phyloP scores from a whole-genome alignment of 2,329 filamentous ascomycete genomes.

The Ophiocordyceps sinensis region DNA sequence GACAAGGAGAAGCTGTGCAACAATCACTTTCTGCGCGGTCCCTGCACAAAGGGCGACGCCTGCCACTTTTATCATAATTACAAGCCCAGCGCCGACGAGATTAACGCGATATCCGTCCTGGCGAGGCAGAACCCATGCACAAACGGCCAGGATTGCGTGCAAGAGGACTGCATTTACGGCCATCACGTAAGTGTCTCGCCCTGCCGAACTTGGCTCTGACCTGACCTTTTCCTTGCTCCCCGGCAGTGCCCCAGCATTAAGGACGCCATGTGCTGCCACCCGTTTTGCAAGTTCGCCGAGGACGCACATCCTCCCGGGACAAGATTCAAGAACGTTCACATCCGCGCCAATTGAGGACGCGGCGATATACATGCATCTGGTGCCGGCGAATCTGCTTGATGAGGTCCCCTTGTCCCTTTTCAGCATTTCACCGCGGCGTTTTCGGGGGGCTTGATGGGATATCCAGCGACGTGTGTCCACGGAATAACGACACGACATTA shows the following conservation, averaged over 20 bases:
- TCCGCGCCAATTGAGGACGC: slow-evolving; percentile 14
- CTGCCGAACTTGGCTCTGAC: not conserved
- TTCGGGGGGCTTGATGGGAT: no score
- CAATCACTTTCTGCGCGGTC: slow-evolving; percentile 44
- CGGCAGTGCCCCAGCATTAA: slow-evolving; percentile 37
- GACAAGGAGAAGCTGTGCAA: slow-evolving; percentile 45
- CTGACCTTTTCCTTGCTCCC: not conserved
- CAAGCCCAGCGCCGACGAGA: slow-evolving; percentile 36
- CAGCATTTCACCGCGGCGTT: no score
- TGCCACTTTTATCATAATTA: slow-evolving; percentile 45
- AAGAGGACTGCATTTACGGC: slow-evolving; percentile 46
- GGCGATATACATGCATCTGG: no score
- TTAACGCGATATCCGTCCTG: slow-evolving; percentile 39
- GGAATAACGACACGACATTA: no score
- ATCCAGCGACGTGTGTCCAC: no score
- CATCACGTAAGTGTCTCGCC: slow-evolving; percentile 19
- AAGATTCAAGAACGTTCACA: slow-evolving; percentile 26
- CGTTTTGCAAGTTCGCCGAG: slow-evolving; percentile 38
- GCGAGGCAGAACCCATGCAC: slow-evolving; percentile 43
- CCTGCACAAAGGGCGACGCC: slow-evolving; percentile 36
- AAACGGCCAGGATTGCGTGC: slow-evolving; percentile 41
- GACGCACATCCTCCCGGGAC: slow-evolving; percentile 44
- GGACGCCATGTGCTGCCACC: slow-evolving; percentile 35
- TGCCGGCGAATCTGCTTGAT: no score
- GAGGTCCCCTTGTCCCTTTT: no score